Evolutionary conservation across 306 rosid species (phyloP), one percentile per base, ranked within the genome.

Genomic region (Inga oerstediana): DNA sequence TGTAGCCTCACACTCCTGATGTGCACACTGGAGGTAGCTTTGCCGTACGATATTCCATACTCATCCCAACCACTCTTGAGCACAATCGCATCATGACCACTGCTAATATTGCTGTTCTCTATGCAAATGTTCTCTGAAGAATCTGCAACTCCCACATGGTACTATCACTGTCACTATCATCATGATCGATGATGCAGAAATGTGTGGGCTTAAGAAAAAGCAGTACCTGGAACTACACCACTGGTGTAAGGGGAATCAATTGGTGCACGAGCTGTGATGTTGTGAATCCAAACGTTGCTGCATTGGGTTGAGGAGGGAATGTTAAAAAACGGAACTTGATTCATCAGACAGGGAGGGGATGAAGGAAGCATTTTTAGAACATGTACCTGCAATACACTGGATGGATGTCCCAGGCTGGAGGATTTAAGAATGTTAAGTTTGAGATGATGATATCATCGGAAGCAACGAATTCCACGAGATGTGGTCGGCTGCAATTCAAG

Each of bases 21-120:
- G 82, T 88, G 89, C 48, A 88, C 88, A 71, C 43, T 85, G 12
- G 78, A 76, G 54, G 91, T 89, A 15, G 93, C 86, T 86, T 84
- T 87, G 30, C 89, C 93, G 66, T 71, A 89, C 37, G 88, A 56
- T 34, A 90, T 72, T 20, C 94, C 97, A 70, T 90, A 92, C 80
- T 88, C 87, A 82, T 92, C 97, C 97, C 94, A 90, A 27, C 97
- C 94, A 80, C 97, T 92, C 87, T 92, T 90, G 16, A 92, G 87
- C 15, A 69, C 91, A 62, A 92, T 86, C 30, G 89, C 91, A 85
- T 92, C 94, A 62, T 88, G 82, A 13, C 94, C 90, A 64, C 76
- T 86, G 84, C 85, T 90, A 48, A 92, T 88, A 80, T 84, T 86
- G 88, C 94, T 80, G 83, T 89, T 86, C 27, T 84, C 90, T 37